These are phyloP conservation scores for Neonectria neomacrospora DNA, from an alignment of 2,329 filamentous ascomycete species.

Conservation along the genomic window DNA sequence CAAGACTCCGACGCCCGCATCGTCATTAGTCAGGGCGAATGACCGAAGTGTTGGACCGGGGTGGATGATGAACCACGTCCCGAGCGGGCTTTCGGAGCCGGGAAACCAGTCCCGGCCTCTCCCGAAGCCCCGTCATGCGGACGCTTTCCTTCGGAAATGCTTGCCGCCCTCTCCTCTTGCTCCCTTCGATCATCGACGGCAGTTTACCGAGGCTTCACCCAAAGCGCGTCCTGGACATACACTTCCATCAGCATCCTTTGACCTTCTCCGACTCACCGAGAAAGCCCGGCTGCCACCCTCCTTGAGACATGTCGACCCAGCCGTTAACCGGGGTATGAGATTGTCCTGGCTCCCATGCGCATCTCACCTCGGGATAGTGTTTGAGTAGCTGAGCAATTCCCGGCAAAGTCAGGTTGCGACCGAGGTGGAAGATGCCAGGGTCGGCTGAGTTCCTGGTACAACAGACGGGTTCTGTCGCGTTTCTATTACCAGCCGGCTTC, in stretches of 20 bases:
- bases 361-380: background rate
- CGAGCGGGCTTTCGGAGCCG: conserved; percentile 25
- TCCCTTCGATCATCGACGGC: conserved; percentile 13
- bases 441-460: background rate
- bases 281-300: background rate
- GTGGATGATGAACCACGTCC: conserved; percentile 15
- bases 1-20: conserved; percentile 13
- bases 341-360: no score
- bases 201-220: conserved; percentile 23
- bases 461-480: background rate
- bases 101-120: conserved; percentile 28
- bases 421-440: background rate
- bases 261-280: conserved; percentile 20
- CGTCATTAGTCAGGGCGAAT: conserved; percentile 9
- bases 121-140: conserved; percentile 22
- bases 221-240: conserved; percentile 10
- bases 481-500: background rate
- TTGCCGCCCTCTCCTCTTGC: conserved; percentile 14
- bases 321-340: background rate
- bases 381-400: background rate
- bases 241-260: conserved; percentile 23
- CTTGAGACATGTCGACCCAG: background rate
- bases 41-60: conserved; percentile 9
- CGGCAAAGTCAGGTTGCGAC: background rate
- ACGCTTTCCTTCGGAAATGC: conserved; percentile 20